These are phyloP conservation scores for Calocybe gambosa DNA, from an alignment of 1,284 basidiomycete species.

Conservation along the genomic window DNA sequence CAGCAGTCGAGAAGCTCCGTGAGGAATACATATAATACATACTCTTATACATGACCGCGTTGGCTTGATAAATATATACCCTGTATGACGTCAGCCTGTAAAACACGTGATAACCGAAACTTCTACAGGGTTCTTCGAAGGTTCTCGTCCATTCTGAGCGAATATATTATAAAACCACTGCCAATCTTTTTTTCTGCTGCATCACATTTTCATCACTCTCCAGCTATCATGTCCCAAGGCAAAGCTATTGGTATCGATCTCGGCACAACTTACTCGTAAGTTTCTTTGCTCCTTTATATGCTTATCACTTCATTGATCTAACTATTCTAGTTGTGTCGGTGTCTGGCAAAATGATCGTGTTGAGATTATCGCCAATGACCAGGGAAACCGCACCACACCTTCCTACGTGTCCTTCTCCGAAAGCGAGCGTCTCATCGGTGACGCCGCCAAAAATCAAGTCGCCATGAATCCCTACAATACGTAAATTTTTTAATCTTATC, in stretches of 20 bases:
- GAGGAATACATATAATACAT: not conserved
- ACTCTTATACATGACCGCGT: not conserved
- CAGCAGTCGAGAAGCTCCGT: slow-evolving; percentile 17
- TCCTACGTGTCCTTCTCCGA: slow-evolving; percentile 94
- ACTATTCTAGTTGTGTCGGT: slow-evolving; percentile 53
- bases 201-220: slow-evolving; percentile 16
- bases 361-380: slow-evolving; percentile 97
- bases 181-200: slow-evolving; percentile 11
- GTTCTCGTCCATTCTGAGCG: slow-evolving; percentile 31
- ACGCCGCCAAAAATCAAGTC: slow-evolving; percentile 95
- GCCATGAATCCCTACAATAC: slow-evolving; percentile 82
- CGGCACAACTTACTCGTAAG: slow-evolving; percentile 82
- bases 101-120: slow-evolving; percentile 31
- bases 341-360: slow-evolving; percentile 99
- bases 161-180: slow-evolving; percentile 29
- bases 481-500: slow-evolving; percentile 30
- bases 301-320: slow-evolving; percentile 10
- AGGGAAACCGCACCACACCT: slow-evolving; percentile 95
- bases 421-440: slow-evolving; percentile 90
- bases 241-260: slow-evolving; percentile 94
- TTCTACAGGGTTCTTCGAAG: slow-evolving; percentile 29
- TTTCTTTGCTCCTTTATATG: slow-evolving; percentile 15
- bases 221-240: slow-evolving; percentile 41
- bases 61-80: not conserved
- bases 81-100: slow-evolving; percentile 8